Evolutionary conservation across 2,329 filamentous ascomycete species (phyloP).

Genomic region (Pseudopithomyces maydicus): DNA sequence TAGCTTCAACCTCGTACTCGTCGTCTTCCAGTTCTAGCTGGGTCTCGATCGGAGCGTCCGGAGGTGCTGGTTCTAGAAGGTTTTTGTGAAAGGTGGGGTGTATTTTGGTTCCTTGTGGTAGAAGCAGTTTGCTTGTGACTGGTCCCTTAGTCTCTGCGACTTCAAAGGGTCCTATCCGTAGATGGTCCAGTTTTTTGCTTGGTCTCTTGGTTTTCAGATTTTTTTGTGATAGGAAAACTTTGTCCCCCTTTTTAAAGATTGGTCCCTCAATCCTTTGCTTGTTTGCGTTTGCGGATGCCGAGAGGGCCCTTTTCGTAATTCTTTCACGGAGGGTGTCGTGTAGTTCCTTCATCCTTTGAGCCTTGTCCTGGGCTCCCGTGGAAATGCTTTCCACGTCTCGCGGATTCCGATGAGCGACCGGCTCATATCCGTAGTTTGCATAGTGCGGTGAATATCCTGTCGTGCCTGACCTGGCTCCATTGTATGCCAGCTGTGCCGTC

Average conservation of each 20-base stretch:
- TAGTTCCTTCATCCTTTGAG: not conserved
- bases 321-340: not conserved
- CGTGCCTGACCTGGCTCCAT: not conserved
- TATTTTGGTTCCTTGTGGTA: not conserved
- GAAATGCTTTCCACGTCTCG: not conserved
- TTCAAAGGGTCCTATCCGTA: not conserved
- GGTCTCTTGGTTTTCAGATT: not conserved
- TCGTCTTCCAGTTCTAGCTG: slow-evolving; percentile 4
- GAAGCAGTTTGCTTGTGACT: not conserved
- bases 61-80: not conserved
- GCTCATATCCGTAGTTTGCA: slow-evolving; percentile 6
- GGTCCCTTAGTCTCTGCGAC: not conserved
- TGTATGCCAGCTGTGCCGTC: not conserved
- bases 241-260: slow-evolving; percentile 4
- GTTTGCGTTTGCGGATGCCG: not conserved
- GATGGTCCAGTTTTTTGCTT: not conserved
- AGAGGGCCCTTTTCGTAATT: not conserved
- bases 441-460: not conserved
- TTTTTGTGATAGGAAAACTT: not conserved
- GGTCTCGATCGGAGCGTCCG: not conserved
- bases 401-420: not conserved
- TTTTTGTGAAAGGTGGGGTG: not conserved
- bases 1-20: not conserved
- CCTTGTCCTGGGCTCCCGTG: not conserved
- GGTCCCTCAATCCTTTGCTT: slow-evolving; percentile 1